Base-by-base conservation (phyloP, 495 filamentous ascomycete genomes). In the Achaetomiella virescens region DNA sequence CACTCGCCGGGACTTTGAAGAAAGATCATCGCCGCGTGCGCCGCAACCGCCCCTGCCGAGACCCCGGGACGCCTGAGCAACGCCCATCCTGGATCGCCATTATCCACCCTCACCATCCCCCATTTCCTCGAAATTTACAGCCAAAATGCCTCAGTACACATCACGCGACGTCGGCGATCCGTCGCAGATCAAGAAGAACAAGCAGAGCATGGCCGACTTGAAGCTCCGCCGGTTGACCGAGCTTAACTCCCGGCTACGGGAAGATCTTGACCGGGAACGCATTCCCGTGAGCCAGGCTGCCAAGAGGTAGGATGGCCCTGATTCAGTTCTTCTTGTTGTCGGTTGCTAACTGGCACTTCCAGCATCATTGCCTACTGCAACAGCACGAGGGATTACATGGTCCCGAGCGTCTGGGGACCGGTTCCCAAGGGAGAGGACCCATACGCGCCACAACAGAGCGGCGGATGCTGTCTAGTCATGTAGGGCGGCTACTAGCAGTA, bases 171-270 rank as follows among this genome's bases (percentile, higher is more conserved):
- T 76, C 57, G 75, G 78, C 72, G 80, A 84, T 68, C 80, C 78
- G 63, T 78, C 77, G 65, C 78, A 81, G 62, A 86, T 91, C 67
- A 93, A 87, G 81, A 95, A 91, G 77, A 97, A 95, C 82, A 97
- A 96, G 80, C 95, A 98, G 73, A 95, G 89, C 72, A 96, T 97
- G 84, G 95, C 93, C 47, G 93, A 97, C 73, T 82, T 97, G 53
- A 98, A 97, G 78, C 83, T 97, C 61, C 87, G 93, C 60, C 88
- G 95, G 42, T 78, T 98, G 72, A 97, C 90, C 46, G 93, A 98
- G 75, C 82, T 98, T 69, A 98, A 97, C 79, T 84, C 86, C 63
- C 84, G 95, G 61, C 79, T 98, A 69, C 84, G 89, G 64, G 93
- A 98, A 71, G 93, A 98, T 75, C 77, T 98, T 54, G 93, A 97